Evolutionary conservation across 2,329 filamentous ascomycete species (phyloP).

Genomic region (Colletotrichum lini): DNA sequence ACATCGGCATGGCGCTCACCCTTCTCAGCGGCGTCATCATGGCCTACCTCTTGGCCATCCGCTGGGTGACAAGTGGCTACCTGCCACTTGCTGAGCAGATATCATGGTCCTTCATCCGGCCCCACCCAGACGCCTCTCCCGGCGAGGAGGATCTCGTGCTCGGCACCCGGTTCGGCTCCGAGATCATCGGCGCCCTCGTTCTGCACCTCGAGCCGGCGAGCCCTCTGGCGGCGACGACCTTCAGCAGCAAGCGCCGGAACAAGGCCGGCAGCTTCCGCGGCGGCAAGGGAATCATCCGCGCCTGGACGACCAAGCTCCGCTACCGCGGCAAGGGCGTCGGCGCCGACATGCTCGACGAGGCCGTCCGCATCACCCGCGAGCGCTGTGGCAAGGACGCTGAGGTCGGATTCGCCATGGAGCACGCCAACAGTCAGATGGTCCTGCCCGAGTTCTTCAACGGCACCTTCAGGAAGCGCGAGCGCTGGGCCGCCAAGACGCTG

Average conservation of each 20-base stretch:
- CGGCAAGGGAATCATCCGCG: conserved; percentile 80
- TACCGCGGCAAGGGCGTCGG: conserved; percentile 83
- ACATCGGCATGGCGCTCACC: conserved; percentile 69
- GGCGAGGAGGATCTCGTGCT: conserved; percentile 70
- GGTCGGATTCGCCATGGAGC: conserved; percentile 81
- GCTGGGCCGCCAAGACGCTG: conserved; percentile 67
- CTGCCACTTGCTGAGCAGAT: conserved; percentile 73
- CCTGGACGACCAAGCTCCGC: conserved; percentile 82
- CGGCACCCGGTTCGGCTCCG: conserved; percentile 76
- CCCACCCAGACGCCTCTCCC: conserved; percentile 47
- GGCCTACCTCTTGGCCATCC: conserved; percentile 73
- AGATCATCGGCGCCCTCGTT: conserved; percentile 80
- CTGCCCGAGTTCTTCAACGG: conserved; percentile 75
- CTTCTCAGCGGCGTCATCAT: conserved; percentile 74
- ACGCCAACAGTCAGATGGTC: conserved; percentile 80
- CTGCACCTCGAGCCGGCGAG: conserved; percentile 71
- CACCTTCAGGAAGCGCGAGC: conserved; percentile 71
- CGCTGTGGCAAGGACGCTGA: conserved; percentile 77
- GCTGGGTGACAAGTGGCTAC: conserved; percentile 74
- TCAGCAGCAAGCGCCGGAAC: conserved; percentile 52
- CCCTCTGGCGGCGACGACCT: conserved; percentile 41
- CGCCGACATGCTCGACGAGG: conserved; percentile 79
- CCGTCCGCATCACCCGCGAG: conserved; percentile 76
- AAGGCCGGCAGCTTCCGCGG: conserved; percentile 61
- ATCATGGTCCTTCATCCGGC: conserved; percentile 73